Evolutionary conservation across 73 alveolate species (phyloP).

Genomic region (Paramecium sexaurelia): DNA sequence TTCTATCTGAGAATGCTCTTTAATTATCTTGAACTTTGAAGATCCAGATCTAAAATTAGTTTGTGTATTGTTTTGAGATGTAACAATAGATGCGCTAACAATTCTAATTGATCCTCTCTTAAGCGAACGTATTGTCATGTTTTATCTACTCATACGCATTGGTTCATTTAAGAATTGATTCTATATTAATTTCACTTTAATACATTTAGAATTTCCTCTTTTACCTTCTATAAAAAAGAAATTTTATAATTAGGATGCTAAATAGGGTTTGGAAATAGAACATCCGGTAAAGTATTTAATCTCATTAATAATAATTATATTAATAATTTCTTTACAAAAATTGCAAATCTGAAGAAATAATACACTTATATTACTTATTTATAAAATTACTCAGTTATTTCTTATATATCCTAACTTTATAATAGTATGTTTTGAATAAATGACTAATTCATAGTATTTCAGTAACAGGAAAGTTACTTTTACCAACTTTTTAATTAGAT

Average conservation of each 20-base stretch:
- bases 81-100: not conserved
- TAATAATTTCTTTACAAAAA: not conserved
- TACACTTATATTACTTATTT: too few species aligned
- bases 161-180: not conserved
- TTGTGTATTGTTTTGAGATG: not conserved
- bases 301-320: not conserved
- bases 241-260: not conserved
- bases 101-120: not conserved
- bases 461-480: too few species aligned
- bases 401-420: too few species aligned
- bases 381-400: too few species aligned
- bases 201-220: not conserved
- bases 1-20: not conserved
- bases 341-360: not conserved
- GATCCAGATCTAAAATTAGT: not conserved
- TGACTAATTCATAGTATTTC: too few species aligned
- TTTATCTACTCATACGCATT: not conserved
- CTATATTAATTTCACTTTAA: not conserved
- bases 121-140: not conserved
- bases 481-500: too few species aligned
- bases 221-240: not conserved
- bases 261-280: not conserved
- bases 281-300: not conserved
- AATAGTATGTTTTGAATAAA: too few species aligned
- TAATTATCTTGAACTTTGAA: not conserved